Evolutionary conservation across 2,329 filamentous ascomycete genomes (phyloP).

Genomic region (Pseudogymnoascus sp.): DNA sequence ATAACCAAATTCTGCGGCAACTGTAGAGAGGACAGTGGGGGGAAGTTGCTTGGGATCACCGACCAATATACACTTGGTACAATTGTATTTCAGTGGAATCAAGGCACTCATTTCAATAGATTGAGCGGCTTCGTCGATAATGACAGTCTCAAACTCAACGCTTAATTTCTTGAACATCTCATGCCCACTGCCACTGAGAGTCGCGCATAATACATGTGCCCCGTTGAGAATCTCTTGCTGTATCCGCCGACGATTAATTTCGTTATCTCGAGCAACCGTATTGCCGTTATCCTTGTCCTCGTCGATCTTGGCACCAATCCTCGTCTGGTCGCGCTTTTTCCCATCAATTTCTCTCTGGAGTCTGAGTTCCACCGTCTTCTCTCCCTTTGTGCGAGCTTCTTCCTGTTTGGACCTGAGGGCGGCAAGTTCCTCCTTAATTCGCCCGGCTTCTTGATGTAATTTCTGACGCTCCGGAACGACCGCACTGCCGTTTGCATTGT

Average conservation of each 20-base stretch:
- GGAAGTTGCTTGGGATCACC: slow-evolving; percentile 97
- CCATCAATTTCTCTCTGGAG: slow-evolving; percentile 73
- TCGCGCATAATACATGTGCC: slow-evolving; percentile 90
- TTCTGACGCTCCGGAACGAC: slow-evolving; percentile 49
- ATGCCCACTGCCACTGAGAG: slow-evolving; percentile 89
- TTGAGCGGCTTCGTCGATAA: slow-evolving; percentile 97
- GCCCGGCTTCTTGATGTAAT: slow-evolving; percentile 56
- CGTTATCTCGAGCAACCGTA: slow-evolving; percentile 72
- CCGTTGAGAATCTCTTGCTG: slow-evolving; percentile 89
- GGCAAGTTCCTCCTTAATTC: slow-evolving; percentile 70
- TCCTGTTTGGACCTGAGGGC: slow-evolving; percentile 68
- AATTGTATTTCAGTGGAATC: slow-evolving; percentile 95
- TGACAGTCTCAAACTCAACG: slow-evolving; percentile 96
- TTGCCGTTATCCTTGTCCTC: slow-evolving; percentile 80
- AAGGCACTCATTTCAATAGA: slow-evolving; percentile 95
- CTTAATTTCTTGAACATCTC: slow-evolving; percentile 94
- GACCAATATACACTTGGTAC: slow-evolving; percentile 91
- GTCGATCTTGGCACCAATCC: slow-evolving; percentile 79
- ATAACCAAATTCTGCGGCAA: slow-evolving; percentile 86
- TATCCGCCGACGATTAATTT: slow-evolving; percentile 74
- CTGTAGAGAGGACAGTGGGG: slow-evolving; percentile 90
- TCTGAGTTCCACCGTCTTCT: slow-evolving; percentile 43
- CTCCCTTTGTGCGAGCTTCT: slow-evolving; percentile 51
- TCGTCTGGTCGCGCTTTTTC: slow-evolving; percentile 68
- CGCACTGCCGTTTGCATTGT: slow-evolving; percentile 52